phyloP scores from a whole-genome alignment of 2,329 filamentous ascomycete species.

The Cladosporium halotolerans region DNA sequence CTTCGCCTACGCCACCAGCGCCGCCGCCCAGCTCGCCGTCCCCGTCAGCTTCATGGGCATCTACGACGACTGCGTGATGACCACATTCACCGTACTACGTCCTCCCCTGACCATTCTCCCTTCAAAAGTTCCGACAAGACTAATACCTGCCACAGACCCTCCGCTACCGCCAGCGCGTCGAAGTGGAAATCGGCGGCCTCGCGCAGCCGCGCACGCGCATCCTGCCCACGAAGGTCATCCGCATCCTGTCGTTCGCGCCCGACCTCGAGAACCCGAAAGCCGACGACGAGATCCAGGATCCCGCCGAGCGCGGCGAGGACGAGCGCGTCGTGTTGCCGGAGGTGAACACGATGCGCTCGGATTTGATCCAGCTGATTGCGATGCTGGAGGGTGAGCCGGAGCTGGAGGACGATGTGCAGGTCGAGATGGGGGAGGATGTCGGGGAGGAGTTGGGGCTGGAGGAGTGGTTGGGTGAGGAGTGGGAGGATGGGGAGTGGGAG shows the following conservation, averaged over 20 bases:
- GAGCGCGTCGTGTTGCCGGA: neutral
- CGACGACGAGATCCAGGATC: slow-evolving; percentile 1
- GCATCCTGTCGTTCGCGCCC: slow-evolving; percentile 35
- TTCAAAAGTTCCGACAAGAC: too few species aligned
- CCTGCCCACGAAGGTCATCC: slow-evolving; percentile 37
- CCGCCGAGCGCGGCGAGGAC: neutral
- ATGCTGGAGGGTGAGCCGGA: slow-evolving; percentile 11
- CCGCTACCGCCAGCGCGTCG: slow-evolving; percentile 17
- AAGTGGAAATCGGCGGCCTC: slow-evolving; percentile 15
- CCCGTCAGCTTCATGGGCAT: slow-evolving; percentile 44
- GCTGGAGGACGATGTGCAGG: neutral
- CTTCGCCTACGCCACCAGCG: slow-evolving; percentile 28
- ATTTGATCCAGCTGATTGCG: slow-evolving; percentile 12
- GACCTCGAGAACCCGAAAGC: slow-evolving; percentile 1
- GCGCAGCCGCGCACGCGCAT: slow-evolving; percentile 23
- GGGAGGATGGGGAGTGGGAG: slow-evolving; percentile 9
- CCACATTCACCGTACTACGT: slow-evolving; percentile 34
- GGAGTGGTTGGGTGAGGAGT: slow-evolving; percentile 2
- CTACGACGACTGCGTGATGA: slow-evolving; percentile 44
- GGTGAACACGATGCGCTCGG: slow-evolving; percentile 8
- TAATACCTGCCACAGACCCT: slow-evolving; percentile 5
- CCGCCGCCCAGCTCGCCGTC: slow-evolving; percentile 33
- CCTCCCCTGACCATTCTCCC: slow-evolving; percentile 10
- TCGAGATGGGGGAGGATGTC: neutral
- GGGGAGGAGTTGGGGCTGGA: slow-evolving; percentile 7